Base-by-base conservation (phyloP, 805 yeast genomes). In the Metschnikowia amazonensis region DNA sequence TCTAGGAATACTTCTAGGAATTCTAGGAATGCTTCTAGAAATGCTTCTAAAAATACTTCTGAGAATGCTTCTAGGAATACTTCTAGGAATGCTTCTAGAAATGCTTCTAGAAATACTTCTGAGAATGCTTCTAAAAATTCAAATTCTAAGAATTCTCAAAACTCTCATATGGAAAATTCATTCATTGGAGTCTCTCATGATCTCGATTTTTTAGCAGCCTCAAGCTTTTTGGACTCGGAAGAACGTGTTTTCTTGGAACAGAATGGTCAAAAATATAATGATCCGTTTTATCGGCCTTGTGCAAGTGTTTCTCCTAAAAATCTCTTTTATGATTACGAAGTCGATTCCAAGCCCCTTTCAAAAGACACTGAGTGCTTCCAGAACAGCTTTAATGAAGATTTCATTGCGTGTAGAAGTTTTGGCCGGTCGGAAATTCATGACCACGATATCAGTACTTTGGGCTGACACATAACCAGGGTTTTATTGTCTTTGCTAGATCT, bases 241-340 rank as follows among this genome's bases (percentile, higher is more conserved):
- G 27, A 34, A 34, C 27, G 25, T 8, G 36, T 13, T 13, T n/a
- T 5, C 3, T 20, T 34, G 27, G 36, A 34, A 21, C 21, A 34
- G 25, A 9, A 4, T 13, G 31, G 31, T 6, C 36, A 34, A 21
- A 21, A 34, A 13, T 20, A 11, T 11, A 16, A 23, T 11, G 41
- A 36, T 27, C 41, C 41, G 10, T 36, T 36, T 16, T 36, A 36
- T 18, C 41, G 31, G 31, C 41, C 41, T 3, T 11, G 31, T 17
- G 30, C 30, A 13, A 17, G 31, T 13, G 14, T 36, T 7, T 36
- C 41, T 5, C 31, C 41, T 3, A 16, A 27, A 11, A 36, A 36
- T 18, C 21, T 36, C 5, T 36, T 36, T 36, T 36, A 16, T 17
- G 41, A 25, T 2, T 27, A 36, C 5, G 29, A 35, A 14, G n/a